Conservation (phyloP, 768 basidiomycete species). For the Russula griseocarnosa region DNA sequence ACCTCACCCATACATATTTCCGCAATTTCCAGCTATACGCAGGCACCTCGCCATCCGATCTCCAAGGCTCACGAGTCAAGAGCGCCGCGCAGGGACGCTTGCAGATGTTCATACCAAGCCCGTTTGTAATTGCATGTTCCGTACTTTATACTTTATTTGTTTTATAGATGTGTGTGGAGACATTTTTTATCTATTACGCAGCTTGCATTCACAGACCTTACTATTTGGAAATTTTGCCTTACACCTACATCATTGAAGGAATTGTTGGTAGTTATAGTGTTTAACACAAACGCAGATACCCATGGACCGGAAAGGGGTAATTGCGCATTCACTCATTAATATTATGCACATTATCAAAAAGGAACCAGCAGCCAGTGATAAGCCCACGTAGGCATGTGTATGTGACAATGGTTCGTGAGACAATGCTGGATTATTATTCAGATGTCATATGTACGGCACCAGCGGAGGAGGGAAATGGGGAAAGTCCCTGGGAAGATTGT, state of each 20-base stretch:
- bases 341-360: not conserved
- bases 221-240: not conserved
- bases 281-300: not conserved
- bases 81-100: not conserved
- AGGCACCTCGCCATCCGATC: conserved; percentile 23
- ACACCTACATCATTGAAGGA: too few species aligned
- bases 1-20: conserved; percentile 67
- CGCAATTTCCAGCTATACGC: conserved; percentile 61
- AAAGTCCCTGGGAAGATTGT: not conserved
- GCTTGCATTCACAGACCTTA: not conserved
- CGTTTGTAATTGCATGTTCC: conserved; percentile 5
- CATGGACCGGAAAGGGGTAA: not conserved
- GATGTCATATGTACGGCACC: not conserved
- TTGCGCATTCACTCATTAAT: not conserved
- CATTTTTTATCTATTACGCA: not conserved
- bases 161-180: not conserved
- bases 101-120: not conserved
- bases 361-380: too few species aligned
- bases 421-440: not conserved
- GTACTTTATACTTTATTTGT: conserved; percentile 7
- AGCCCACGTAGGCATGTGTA: too few species aligned
- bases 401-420: too few species aligned
- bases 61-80: conserved; percentile 18
- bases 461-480: not conserved
- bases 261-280: not conserved